Evolutionary conservation across 2,329 filamentous ascomycete genomes (phyloP).

Genomic region (Fusarium buharicum): DNA sequence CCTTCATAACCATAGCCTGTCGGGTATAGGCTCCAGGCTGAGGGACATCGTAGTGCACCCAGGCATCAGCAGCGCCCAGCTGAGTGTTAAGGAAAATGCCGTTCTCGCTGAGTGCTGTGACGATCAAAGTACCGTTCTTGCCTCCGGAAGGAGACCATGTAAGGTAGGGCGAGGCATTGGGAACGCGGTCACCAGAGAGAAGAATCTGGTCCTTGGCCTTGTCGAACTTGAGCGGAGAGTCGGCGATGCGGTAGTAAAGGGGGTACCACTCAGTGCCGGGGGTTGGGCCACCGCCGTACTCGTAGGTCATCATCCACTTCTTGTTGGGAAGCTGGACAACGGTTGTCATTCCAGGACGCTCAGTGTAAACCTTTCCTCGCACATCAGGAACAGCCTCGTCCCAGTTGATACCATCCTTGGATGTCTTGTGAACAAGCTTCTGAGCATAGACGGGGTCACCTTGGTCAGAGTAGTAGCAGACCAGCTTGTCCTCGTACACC

Average conservation of each 20-base stretch:
- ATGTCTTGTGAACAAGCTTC: slow-evolving; percentile 68
- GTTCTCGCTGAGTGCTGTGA: slow-evolving; percentile 7
- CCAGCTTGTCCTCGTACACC: slow-evolving; percentile 7
- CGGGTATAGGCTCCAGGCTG: slow-evolving; percentile 23
- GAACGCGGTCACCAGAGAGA: neutral
- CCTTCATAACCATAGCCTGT: slow-evolving; percentile 16
- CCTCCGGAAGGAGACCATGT: slow-evolving; percentile 7
- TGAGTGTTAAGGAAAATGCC: slow-evolving; percentile 20
- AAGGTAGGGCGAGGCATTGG: slow-evolving; percentile 9
- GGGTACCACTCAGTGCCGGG: slow-evolving; percentile 4
- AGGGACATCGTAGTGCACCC: slow-evolving; percentile 16
- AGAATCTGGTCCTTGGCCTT: neutral
- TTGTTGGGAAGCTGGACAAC: slow-evolving; percentile 6
- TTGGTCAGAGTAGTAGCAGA: slow-evolving; percentile 31
- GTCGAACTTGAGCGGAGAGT: slow-evolving; percentile 22
- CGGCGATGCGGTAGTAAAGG: slow-evolving; percentile 17
- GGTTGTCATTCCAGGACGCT: slow-evolving; percentile 26
- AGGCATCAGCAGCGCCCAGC: slow-evolving; percentile 7
- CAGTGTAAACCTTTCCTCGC: slow-evolving; percentile 51
- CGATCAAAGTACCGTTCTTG: slow-evolving; percentile 1
- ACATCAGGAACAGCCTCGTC: slow-evolving; percentile 68
- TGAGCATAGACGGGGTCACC: slow-evolving; percentile 14
- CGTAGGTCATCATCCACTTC: slow-evolving; percentile 31
- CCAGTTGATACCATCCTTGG: slow-evolving; percentile 71
- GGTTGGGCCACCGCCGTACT: neutral